Evolutionary conservation across 257 asterid genomes (phyloP).

Genomic region (Solanum virginianum): DNA sequence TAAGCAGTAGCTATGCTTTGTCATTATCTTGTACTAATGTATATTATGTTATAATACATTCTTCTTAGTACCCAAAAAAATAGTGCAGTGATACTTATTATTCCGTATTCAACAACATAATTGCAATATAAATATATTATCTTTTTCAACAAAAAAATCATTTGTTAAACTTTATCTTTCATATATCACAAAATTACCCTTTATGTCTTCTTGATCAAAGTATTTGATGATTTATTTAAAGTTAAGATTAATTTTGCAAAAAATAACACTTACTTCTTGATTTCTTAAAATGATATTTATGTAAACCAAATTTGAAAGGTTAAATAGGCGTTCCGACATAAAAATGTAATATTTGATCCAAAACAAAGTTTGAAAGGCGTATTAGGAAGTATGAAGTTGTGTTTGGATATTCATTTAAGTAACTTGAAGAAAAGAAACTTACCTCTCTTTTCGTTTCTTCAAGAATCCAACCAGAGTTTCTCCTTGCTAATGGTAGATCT

Average conservation of each 20-base stretch:
- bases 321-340: neutral
- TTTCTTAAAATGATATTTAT: neutral
- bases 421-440: neutral
- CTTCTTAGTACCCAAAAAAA: too few species aligned
- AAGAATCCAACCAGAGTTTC: neutral
- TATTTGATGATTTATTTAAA: neutral
- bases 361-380: neutral
- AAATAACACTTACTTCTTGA: too few species aligned
- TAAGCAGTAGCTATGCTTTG: too few species aligned
- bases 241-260: neutral
- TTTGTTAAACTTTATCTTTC: too few species aligned
- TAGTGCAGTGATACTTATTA: too few species aligned
- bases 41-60: too few species aligned
- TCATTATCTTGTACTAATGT: too few species aligned
- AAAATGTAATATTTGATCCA: neutral
- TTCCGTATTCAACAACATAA: too few species aligned
- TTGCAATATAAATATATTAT: too few species aligned
- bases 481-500: neutral
- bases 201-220: neutral
- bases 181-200: too few species aligned
- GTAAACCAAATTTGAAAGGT: neutral
- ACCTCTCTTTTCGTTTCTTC: neutral
- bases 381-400: neutral
- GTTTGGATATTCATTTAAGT: neutral
- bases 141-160: too few species aligned